Conservation (phyloP, 179 eudicot genomes). For the Camellia oleifera region DNA sequence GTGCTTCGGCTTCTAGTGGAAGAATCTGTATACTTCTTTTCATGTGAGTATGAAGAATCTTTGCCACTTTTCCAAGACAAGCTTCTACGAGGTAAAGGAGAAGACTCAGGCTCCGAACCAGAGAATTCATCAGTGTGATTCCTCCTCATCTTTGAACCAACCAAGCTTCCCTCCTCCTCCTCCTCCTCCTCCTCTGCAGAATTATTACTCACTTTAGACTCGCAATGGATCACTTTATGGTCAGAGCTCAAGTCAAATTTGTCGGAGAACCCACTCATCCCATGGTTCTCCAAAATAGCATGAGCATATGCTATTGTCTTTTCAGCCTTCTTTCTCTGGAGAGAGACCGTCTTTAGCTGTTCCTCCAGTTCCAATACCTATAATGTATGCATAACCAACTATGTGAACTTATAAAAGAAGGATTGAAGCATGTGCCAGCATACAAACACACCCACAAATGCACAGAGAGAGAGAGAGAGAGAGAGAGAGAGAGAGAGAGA, state of each 20-base stretch:
- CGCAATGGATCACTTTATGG: constrained; percentile 43
- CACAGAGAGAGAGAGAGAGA: not conserved
- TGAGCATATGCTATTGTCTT: constrained; percentile 71
- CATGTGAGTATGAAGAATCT: constrained; percentile 35
- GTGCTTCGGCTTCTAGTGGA: constrained; percentile 41
- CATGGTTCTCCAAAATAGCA: constrained; percentile 61
- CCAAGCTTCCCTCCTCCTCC: constrained; percentile 32
- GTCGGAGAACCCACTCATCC: constrained; percentile 61
- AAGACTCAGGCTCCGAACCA: constrained; percentile 60
- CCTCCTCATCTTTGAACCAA: constrained; percentile 21
- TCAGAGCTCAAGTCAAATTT: constrained; percentile 60
- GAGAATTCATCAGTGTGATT: constrained; percentile 40
- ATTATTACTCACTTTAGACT: constrained; percentile 35
- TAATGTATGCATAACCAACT: not conserved
- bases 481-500: not conserved
- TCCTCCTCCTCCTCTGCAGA: constrained; percentile 21
- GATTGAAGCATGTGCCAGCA: not conserved
- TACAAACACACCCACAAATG: not conserved
- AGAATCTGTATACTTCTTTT: constrained; percentile 45
- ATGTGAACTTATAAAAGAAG: not conserved
- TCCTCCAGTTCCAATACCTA: constrained; percentile 82
- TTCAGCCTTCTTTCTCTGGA: constrained; percentile 85
- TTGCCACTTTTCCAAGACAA: constrained; percentile 83
- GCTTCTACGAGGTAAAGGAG: constrained; percentile 54
- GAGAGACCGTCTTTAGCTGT: constrained; percentile 62